Conservation (phyloP, 768 basidiomycete species). For the Tricholoma matsutake region DNA sequence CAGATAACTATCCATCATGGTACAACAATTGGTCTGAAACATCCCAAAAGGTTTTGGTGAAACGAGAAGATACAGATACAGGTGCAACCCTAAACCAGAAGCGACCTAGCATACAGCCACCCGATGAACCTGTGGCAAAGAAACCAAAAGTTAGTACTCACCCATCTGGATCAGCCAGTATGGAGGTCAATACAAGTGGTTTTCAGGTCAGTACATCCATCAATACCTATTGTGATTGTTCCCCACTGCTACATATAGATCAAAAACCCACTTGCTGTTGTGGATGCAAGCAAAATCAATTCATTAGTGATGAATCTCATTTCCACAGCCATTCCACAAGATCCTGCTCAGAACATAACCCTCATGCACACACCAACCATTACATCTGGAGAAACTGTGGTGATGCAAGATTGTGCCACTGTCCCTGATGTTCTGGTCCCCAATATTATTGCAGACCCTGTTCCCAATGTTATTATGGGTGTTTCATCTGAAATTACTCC, state of each 20-base stretch:
- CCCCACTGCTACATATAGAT: neutral
- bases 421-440: too few species aligned
- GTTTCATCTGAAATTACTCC: too few species aligned
- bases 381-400: too few species aligned
- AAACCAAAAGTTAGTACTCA: neutral
- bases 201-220: neutral
- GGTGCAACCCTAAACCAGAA: neutral
- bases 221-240: neutral
- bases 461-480: too few species aligned
- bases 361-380: too few species aligned
- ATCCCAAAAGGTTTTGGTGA: neutral
- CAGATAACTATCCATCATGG: constrained; percentile 18
- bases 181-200: neutral
- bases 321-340: too few species aligned
- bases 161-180: neutral
- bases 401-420: too few species aligned
- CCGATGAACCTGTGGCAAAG: neutral
- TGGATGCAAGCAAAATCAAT: too few species aligned
- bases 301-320: too few species aligned
- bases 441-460: too few species aligned
- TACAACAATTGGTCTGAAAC: neutral
- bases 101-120: neutral
- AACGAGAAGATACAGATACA: neutral
- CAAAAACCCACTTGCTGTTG: too few species aligned
- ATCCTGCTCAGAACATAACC: too few species aligned